Evolutionary conservation across 306 rosid genomes (phyloP).

Genomic region (Pueraria montana): DNA sequence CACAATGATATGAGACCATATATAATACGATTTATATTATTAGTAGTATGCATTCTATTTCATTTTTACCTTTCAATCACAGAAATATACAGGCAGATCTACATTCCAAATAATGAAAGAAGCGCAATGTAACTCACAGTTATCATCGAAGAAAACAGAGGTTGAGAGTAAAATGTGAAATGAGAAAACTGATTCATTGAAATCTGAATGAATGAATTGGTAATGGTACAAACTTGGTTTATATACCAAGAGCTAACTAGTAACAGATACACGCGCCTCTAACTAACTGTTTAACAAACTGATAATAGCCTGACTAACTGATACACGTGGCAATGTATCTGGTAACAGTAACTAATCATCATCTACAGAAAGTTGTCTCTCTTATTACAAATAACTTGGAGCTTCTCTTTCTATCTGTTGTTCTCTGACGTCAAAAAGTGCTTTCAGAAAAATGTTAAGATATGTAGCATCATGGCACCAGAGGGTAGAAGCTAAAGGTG

Average conservation of each 20-base stretch:
- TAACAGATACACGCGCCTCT: too few relatives aligned
- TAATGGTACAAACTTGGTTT: too few relatives aligned
- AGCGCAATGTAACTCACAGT: background rate
- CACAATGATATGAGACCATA: background rate
- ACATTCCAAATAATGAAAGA: background rate
- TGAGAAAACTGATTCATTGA: too few relatives aligned
- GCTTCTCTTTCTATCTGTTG: background rate
- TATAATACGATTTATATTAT: background rate
- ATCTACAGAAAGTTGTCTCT: background rate
- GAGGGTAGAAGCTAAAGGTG: constrained; percentile 5
- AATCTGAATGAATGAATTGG: too few relatives aligned
- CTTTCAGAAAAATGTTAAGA: constrained; percentile 11
- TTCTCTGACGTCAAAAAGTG: constrained; percentile 2
- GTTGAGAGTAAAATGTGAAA: too few relatives aligned
- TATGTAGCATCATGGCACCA: constrained; percentile 16
- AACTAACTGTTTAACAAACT: too few relatives aligned
- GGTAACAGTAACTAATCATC: background rate
- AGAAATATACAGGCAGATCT: background rate
- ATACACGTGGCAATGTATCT: too few relatives aligned
- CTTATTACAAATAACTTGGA: background rate
- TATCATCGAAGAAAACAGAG: too few relatives aligned
- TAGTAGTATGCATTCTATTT: background rate
- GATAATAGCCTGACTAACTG: too few relatives aligned
- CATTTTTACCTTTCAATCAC: background rate
- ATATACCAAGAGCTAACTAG: too few relatives aligned